These are phyloP conservation scores for Suillus placidus DNA, from an alignment of 768 basidiomycete genomes.

Conservation along the genomic window DNA sequence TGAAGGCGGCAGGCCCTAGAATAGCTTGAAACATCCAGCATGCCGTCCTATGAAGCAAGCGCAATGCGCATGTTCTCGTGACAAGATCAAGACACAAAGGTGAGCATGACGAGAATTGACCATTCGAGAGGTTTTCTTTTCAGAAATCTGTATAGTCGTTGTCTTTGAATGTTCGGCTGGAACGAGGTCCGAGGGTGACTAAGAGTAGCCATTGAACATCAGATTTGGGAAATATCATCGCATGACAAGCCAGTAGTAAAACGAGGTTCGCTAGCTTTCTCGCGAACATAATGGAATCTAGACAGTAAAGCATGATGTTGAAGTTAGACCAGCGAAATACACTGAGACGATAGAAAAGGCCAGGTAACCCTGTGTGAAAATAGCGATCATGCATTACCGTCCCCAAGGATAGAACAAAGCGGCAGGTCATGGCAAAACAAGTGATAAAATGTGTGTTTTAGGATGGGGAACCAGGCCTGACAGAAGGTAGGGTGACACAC, in stretches of 20 bases:
- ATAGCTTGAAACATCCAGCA: conserved; percentile 19
- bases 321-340: not conserved
- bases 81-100: not conserved
- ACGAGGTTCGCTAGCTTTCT: not conserved
- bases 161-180: not conserved
- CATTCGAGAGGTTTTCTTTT: not conserved
- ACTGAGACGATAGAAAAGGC: not conserved
- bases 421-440: not conserved
- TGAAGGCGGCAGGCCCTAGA: not conserved
- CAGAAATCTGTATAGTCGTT: not conserved
- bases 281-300: not conserved
- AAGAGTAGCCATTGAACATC: not conserved
- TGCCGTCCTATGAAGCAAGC: not conserved
- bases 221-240: not conserved
- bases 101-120: conserved; percentile 1
- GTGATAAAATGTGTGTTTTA: not conserved
- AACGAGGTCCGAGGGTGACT: not conserved
- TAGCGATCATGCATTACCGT: not conserved
- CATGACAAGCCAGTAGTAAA: not conserved
- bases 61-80: not conserved
- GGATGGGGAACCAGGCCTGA: conserved; percentile 7
- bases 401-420: not conserved
- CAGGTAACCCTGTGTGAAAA: conserved; percentile 6
- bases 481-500: not conserved
- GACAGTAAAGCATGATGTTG: not conserved